Percentiles rank a stretch among this genome's conserved stretches.
Conservation (phyloP, 148 eudicot species). For the Rhododendron kiyosumense region DNA sequence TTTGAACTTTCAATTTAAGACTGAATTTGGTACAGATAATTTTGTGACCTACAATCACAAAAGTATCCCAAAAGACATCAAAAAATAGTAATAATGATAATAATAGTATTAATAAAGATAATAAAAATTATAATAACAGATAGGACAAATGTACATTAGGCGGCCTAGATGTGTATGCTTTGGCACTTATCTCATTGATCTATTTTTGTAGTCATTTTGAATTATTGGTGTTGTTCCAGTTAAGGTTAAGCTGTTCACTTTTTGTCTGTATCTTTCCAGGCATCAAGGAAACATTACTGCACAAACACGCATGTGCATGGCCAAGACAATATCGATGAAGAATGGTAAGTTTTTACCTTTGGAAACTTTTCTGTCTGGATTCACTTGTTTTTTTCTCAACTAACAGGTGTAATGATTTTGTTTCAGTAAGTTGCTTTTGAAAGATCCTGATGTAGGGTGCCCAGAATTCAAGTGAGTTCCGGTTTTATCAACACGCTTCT, state of each 20-base stretch:
- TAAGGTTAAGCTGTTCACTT: neutral
- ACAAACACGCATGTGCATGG: constrained; percentile 55
- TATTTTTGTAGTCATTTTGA: no score
- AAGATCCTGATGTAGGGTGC: constrained; percentile 55
- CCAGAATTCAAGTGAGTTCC: constrained; percentile 67
- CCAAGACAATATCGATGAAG: constrained; percentile 65
- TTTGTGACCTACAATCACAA: neutral
- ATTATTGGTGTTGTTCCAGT: neutral
- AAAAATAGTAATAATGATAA: no score
- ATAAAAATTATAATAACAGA: neutral
- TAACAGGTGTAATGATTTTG: constrained; percentile 2
- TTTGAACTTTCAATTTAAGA: no score
- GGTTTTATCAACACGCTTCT: neutral
- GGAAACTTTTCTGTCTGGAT: neutral
- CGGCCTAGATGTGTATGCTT: neutral
- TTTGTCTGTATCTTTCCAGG: constrained; percentile 41
- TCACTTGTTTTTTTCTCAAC: constrained; percentile 9
- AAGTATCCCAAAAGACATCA: neutral
- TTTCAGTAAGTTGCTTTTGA: constrained; percentile 74
- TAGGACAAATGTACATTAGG: neutral
- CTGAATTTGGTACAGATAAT: neutral
- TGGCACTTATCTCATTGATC: neutral
- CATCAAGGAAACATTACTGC: constrained; percentile 91
- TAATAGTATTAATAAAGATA: no score
- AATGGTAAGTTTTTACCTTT: constrained; percentile 51